A percentile compares a stretch with the other conserved stretches of the same genome.
Evolutionary conservation across 2,329 filamentous ascomycete species (phyloP).

Genomic region (Xylaria sp.): DNA sequence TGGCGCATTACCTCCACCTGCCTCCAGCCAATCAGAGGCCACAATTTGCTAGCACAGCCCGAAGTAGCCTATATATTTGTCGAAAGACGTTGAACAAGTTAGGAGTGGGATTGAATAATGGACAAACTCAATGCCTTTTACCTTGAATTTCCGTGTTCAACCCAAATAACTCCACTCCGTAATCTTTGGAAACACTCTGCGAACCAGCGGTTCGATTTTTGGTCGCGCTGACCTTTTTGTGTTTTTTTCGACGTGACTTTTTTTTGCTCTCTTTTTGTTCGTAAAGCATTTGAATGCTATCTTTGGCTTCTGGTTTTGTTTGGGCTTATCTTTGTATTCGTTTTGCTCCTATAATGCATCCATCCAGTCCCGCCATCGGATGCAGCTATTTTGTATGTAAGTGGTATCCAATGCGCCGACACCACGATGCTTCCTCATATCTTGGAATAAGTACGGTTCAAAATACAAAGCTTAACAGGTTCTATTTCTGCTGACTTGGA

Average conservation of each 20-base stretch:
- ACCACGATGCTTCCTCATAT: too few relatives aligned
- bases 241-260: background rate
- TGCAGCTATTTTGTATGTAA: too few relatives aligned
- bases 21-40: background rate
- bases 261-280: background rate
- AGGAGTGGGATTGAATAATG: constrained; percentile 24
- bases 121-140: constrained; percentile 22
- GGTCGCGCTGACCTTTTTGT: background rate
- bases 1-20: background rate
- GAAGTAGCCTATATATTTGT: constrained; percentile 3
- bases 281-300: background rate
- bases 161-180: constrained; percentile 24
- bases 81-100: background rate
- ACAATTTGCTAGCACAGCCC: background rate
- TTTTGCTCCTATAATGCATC: too few relatives aligned
- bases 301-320: too few relatives aligned
- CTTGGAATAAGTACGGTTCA: too few relatives aligned
- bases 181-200: constrained; percentile 28
- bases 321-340: too few relatives aligned
- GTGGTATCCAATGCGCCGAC: too few relatives aligned
- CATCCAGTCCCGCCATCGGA: too few relatives aligned
- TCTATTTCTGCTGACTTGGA: too few relatives aligned
- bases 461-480: too few relatives aligned
- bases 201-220: constrained; percentile 39
- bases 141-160: constrained; percentile 22